These are phyloP conservation scores for Setomelanomma holmii DNA, from an alignment of 2,329 filamentous ascomycete genomes.

Conservation along the genomic window DNA sequence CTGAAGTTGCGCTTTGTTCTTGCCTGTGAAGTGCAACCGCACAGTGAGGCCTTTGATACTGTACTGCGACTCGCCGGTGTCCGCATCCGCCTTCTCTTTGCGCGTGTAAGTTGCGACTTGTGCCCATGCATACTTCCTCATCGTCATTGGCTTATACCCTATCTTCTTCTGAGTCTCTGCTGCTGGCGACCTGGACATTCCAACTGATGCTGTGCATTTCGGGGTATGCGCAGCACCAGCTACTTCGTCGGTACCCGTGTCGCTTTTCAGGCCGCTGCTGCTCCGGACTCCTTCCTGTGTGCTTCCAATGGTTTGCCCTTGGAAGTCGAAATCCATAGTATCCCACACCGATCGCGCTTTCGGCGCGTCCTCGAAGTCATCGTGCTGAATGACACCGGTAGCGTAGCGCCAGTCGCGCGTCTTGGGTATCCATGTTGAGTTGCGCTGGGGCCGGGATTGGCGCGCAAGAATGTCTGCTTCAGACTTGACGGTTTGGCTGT, in stretches of 20 bases:
- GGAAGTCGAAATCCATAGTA: constrained; percentile 17
- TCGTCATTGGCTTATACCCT: not conserved
- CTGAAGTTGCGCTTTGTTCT: constrained; percentile 7
- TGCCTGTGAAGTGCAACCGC: constrained; percentile 16
- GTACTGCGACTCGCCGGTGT: constrained; percentile 3
- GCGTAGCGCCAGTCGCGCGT: constrained; percentile 25
- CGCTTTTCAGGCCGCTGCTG: not conserved
- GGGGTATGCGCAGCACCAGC: not conserved
- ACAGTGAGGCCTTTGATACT: constrained; percentile 11
- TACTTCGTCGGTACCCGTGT: not conserved
- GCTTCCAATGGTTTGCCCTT: not conserved
- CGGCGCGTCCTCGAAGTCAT: constrained; percentile 14
- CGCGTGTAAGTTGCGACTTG: constrained; percentile 9
- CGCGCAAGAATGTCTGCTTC: constrained; percentile 20
- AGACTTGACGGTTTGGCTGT: constrained; percentile 1
- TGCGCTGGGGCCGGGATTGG: constrained; percentile 21
- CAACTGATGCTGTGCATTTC: not conserved
- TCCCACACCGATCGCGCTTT: constrained; percentile 19
- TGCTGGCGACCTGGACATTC: not conserved
- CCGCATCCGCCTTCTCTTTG: not conserved
- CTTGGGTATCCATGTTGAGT: constrained; percentile 16
- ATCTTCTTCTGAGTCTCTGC: not conserved
- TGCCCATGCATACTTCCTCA: constrained; percentile 1
- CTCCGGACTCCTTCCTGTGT: not conserved
- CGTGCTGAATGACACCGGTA: constrained; percentile 18